Conservation (phyloP, 805 yeast species). For the Ogataea ramenticola region DNA sequence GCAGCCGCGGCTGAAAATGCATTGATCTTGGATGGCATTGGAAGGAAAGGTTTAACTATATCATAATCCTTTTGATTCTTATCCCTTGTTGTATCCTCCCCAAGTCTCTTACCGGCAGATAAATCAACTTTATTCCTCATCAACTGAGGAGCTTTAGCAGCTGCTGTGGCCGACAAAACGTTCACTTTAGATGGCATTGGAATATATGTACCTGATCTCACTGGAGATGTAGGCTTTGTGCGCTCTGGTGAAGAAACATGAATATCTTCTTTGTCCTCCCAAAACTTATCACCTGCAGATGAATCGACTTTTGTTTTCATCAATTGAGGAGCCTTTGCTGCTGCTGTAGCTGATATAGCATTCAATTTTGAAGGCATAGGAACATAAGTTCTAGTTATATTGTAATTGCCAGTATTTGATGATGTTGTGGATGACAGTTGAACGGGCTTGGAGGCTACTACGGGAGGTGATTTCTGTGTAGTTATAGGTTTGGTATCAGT, state of each 20-base stretch:
- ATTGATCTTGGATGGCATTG: conserved; percentile 10
- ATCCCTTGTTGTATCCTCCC: background rate
- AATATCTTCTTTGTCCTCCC: background rate
- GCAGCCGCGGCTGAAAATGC: conserved; percentile 16
- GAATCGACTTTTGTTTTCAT: background rate
- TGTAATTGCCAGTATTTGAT: background rate
- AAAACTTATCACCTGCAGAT: background rate
- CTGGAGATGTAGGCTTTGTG: background rate
- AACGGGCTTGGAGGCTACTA: too few relatives aligned
- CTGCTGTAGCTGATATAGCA: conserved; percentile 15
- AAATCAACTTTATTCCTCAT: conserved; percentile 1
- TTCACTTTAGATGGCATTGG: conserved; percentile 12
- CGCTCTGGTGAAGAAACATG: background rate
- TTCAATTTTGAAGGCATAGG: conserved; percentile 11
- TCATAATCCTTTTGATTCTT: background rate
- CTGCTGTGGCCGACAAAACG: conserved; percentile 14
- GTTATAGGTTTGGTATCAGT: background rate
- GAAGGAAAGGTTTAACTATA: conserved; percentile 2
- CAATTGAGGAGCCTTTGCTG: conserved; percentile 16
- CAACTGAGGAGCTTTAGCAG: conserved; percentile 18
- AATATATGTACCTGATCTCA: conserved; percentile 3
- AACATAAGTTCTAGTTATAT: conserved; percentile 4
- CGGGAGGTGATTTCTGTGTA: background rate
- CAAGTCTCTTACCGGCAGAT: background rate
- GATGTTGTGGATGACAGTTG: background rate